Conservation (phyloP, 345 rosid genomes). For the Pugionium cornutum region DNA sequence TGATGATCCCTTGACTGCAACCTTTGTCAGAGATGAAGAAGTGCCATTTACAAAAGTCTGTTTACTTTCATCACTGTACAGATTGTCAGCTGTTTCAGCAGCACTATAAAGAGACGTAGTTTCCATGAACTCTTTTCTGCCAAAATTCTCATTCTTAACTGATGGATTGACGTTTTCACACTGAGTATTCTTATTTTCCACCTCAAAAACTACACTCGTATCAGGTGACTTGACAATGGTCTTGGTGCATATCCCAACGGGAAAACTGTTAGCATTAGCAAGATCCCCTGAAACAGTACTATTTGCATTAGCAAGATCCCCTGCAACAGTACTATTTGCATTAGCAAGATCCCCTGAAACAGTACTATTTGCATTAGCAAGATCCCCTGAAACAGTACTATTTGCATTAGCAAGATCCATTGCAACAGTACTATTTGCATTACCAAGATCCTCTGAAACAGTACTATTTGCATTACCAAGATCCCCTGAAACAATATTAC, state of each 20-base stretch:
- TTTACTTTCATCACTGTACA: constrained; percentile 29
- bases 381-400: constrained; percentile 2
- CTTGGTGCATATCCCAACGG: constrained; percentile 12
- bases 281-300: constrained; percentile 30
- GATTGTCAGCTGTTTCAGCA: constrained; percentile 21
- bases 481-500: constrained; percentile 28
- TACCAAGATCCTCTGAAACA: background rate
- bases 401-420: constrained; percentile 36
- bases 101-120: constrained; percentile 8
- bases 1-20: constrained; percentile 33
- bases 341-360: constrained; percentile 31
- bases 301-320: constrained; percentile 25
- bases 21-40: constrained; percentile 36
- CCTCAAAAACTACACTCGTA: constrained; percentile 6
- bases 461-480: constrained; percentile 34
- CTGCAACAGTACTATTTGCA: constrained; percentile 25
- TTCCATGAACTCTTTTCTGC: constrained; percentile 34
- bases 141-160: constrained; percentile 40
- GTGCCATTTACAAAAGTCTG: constrained; percentile 35
- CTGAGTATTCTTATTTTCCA: constrained; percentile 24
- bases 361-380: constrained; percentile 25
- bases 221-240: constrained; percentile 31
- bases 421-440: constrained; percentile 26
- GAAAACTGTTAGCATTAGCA: constrained; percentile 35
- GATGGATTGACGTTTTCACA: constrained; percentile 30